Evolutionary conservation across 768 basidiomycete species (phyloP), one percentile per base, ranked within the genome.

Genomic region (Obba rivulosa): DNA sequence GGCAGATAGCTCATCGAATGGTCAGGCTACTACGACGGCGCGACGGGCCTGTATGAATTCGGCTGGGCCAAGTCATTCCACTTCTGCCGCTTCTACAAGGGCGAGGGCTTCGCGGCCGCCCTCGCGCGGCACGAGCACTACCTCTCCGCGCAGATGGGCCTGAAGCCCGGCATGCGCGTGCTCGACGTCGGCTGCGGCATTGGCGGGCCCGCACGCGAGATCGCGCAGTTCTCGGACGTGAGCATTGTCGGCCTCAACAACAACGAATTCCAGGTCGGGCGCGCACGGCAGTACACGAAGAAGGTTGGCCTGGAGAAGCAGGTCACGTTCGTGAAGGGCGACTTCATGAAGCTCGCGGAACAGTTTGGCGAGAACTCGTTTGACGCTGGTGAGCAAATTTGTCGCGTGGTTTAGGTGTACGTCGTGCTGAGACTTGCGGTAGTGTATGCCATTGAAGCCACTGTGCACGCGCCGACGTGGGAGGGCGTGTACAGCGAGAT

Each of bases 161-260:
- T 99, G 51, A 80, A 80, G 44, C 81, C 92, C 0, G 91, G 92
- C 37, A 96, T 96, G 93, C 81, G 85, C 28, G 94, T 99, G 36
- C 85, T 99, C 51, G 96, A 99, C 62, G 94, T 99, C 50, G 96
- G 96, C 3, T 98, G 96, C 66, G 96, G 96, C 64, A 87, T 99
- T 46, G 96, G 96, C 41, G 96, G 96, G 0, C 96, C 96, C 20
- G 96, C 96, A 8, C 81, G 95, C 41, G 90, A 93, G 66, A 99
- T 99, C 59, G 89, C 92, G 3, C 80, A 79, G 39, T 99, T 98
- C 71, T 72, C 89, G 8, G 94, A 96, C 62, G 85, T 78, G 31
- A 71, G 81, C 47, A 83, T 97, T 54, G 72, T 88, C 55, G 94
- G 94, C 35, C 55, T 96, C 53, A 97, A 96, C 74, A 97, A 95